Base-by-base conservation (phyloP, 148 eudicot genomes). In the Rhododendron vialii region DNA sequence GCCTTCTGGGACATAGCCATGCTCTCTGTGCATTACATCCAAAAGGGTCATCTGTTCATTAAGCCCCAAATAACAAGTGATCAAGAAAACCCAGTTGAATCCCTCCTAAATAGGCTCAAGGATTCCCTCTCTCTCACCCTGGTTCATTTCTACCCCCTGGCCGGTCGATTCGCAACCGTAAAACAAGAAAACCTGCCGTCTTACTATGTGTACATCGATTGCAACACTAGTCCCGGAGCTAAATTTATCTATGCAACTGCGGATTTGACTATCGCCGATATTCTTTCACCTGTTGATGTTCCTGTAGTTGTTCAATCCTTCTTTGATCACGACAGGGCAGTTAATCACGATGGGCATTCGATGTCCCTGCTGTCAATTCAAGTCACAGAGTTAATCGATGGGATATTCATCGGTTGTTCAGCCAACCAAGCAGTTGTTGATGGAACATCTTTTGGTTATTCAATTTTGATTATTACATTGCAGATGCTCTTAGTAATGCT, bases 331-430 rank as follows among this genome's bases (percentile, higher is more conserved):
- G 83, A 85, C 61, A 77, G 74, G 14, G 86, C 84, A 0, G 55
- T 86, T 10, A 79, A 86, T 50, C 86, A 89, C 11, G 90, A 89
- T 18, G 90, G 90, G 10, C 90, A 86, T 36, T 50, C 59, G 7
- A 12, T 61, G 82, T 80, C 90, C 0, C 45, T 88, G 84, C 20
- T 88, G n/a, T 57, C 90, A 2, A 33, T 88, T 55, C 86, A 86
- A 61, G 86, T 89, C 14, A 89, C 88, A 2, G 90, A 89, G 80
- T 67, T 89, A 3, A 75, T 59, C 15, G 90, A 89, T 74, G 88
- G 88, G 3, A 65, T 89, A 2, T 89, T 89, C 83, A 84, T 89
- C 7, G 90, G 90, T 7, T 75, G 79, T 2, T 89, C 90, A 4
- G 20, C 84, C 0, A 89, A 89, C 65, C 88, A 67, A 3, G 14